Percentiles rank a stretch among this genome's conserved stretches.
Evolutionary conservation across 1,284 basidiomycete species (phyloP).

Genomic region (Papiliotrema nemorosa): DNA sequence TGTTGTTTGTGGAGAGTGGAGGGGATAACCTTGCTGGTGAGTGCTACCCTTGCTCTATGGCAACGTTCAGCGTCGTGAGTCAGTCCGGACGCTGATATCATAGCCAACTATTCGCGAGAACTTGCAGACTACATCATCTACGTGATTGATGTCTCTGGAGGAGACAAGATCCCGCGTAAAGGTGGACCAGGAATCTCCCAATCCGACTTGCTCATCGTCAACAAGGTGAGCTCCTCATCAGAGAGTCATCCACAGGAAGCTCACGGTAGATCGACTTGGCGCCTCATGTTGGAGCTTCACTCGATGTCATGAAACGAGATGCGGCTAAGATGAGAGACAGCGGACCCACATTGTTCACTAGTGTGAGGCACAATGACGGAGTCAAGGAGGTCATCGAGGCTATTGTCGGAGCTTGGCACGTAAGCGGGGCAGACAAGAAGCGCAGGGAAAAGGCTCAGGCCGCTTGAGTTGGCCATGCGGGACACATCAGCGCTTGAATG

Average conservation of each 20-base stretch:
- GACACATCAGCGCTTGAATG: too few relatives aligned
- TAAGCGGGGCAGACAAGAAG: slow-evolving; percentile 50
- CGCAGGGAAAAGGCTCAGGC: slow-evolving; percentile 15
- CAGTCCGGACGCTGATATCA: neutral
- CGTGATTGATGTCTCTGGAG: slow-evolving; percentile 73
- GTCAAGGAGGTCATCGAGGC: slow-evolving; percentile 79
- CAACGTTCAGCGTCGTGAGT: neutral
- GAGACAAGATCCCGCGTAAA: slow-evolving; percentile 97
- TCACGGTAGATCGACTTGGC: slow-evolving; percentile 77
- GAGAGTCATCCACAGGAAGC: neutral
- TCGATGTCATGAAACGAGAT: slow-evolving; percentile 93
- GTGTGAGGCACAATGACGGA: slow-evolving; percentile 74
- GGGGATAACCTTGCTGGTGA: slow-evolving; percentile 82
- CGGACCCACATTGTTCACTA: slow-evolving; percentile 89
- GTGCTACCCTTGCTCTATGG: slow-evolving; percentile 2
- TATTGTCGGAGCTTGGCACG: slow-evolving; percentile 80
- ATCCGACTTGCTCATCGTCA: slow-evolving; percentile 89
- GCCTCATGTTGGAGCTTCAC: slow-evolving; percentile 84
- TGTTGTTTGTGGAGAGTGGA: slow-evolving; percentile 90
- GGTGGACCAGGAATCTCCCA: slow-evolving; percentile 91
- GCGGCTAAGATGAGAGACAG: slow-evolving; percentile 88
- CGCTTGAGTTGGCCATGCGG: too few relatives aligned
- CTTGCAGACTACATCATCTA: slow-evolving; percentile 97
- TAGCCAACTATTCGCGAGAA: slow-evolving; percentile 90
- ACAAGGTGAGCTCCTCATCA: slow-evolving; percentile 63